These are phyloP conservation scores for Elaeis oleifera DNA, from an alignment of 202 grass and related monocot genomes.

Conservation along the genomic window DNA sequence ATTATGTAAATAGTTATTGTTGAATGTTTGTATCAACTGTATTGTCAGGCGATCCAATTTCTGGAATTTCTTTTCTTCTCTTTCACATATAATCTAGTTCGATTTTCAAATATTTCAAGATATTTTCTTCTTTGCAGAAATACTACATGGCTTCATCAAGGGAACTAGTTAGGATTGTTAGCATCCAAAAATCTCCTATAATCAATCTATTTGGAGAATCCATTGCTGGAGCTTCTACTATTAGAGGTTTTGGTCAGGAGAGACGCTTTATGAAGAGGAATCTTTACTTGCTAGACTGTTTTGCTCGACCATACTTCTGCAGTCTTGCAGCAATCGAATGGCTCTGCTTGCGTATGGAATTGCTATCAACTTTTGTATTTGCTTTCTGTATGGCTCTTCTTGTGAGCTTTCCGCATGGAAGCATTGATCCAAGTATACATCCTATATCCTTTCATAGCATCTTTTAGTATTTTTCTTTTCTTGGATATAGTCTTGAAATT, in stretches of 20 bases:
- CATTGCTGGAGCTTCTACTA: slow-evolving; percentile 38
- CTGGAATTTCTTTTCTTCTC: slow-evolving; percentile 4
- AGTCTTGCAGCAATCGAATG: slow-evolving; percentile 59
- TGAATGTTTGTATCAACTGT: no score
- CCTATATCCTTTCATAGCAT: no score
- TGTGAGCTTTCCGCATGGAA: no score
- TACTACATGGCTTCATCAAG: slow-evolving; percentile 41
- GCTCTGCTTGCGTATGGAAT: slow-evolving; percentile 52
- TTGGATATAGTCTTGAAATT: no score
- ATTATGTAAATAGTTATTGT: no score
- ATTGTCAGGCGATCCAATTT: not conserved
- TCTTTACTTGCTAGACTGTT: slow-evolving; percentile 40
- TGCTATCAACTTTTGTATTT: no score
- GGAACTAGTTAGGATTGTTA: slow-evolving; percentile 50
- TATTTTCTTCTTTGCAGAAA: slow-evolving; percentile 22
- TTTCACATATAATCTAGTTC: not conserved
- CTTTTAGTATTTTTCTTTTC: no score
- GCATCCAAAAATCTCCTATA: slow-evolving; percentile 50
- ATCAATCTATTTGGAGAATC: slow-evolving; percentile 59
- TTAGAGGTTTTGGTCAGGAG: slow-evolving; percentile 51
- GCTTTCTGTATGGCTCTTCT: no score
- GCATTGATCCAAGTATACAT: no score
- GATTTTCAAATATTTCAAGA: not conserved
- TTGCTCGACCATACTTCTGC: slow-evolving; percentile 43
- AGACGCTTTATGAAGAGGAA: slow-evolving; percentile 35